Conservation (phyloP, 169 alveolate species). For the Plasmodium gallinaceum region DNA sequence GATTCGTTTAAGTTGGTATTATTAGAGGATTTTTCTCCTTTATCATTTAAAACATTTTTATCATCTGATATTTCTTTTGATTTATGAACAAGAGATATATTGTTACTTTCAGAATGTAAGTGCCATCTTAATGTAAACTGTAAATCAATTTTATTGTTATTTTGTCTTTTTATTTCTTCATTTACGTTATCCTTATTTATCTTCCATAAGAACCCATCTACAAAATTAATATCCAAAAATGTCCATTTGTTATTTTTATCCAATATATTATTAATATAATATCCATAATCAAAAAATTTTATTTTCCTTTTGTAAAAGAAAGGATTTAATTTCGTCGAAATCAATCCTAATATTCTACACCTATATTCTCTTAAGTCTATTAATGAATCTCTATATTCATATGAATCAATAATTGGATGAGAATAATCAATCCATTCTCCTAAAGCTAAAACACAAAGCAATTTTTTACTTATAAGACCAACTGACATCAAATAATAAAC, state of each 20-base stretch:
- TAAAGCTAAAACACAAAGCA: conserved; percentile 80
- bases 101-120: conserved; percentile 58
- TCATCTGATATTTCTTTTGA: neutral
- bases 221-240: conserved; percentile 20
- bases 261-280: conserved; percentile 41
- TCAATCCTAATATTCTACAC: conserved; percentile 84
- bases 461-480: conserved; percentile 81
- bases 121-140: conserved; percentile 84
- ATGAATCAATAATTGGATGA: conserved; percentile 80
- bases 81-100: conserved; percentile 25
- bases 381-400: conserved; percentile 82
- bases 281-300: conserved; percentile 70
- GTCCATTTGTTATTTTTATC: conserved; percentile 41
- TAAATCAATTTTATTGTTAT: conserved; percentile 52
- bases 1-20: neutral
- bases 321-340: conserved; percentile 80
- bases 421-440: conserved; percentile 87
- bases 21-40: neutral
- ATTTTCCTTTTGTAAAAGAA: conserved; percentile 78
- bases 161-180: conserved; percentile 79
- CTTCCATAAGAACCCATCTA: conserved; percentile 59
- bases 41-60: neutral
- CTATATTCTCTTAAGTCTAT: conserved; percentile 85
- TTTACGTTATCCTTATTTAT: conserved; percentile 66
- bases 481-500: conserved; percentile 81